These are phyloP conservation scores for Chloropicon primus DNA, from an alignment of 139 green algal genomes.

Conservation along the genomic window DNA sequence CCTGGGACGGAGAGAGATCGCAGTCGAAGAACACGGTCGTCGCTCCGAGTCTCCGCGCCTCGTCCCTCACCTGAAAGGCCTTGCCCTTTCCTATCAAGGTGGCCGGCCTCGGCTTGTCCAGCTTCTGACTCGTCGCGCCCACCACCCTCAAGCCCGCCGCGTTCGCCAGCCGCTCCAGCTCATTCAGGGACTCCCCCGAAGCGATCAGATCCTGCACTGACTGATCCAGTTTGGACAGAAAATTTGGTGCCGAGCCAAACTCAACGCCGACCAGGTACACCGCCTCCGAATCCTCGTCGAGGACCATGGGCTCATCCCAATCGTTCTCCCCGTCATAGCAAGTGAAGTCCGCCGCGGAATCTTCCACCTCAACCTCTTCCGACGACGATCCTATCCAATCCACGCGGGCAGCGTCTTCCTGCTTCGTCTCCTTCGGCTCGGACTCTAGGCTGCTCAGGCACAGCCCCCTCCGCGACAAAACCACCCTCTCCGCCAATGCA, in stretches of 20 bases:
- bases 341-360: background rate
- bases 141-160: conserved; percentile 41
- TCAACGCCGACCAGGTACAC: conserved; percentile 46
- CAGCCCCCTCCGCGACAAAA: no score
- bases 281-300: conserved; percentile 27
- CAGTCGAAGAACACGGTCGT: conserved; percentile 67
- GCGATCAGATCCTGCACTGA: background rate
- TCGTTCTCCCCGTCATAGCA: no score
- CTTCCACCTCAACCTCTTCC: no score
- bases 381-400: no score
- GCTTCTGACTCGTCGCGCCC: background rate
- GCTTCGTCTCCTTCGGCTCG: no score
- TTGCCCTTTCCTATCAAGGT: background rate
- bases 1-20: conserved; percentile 74
- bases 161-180: conserved; percentile 75
- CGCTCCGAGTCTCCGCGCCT: background rate
- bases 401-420: no score
- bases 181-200: conserved; percentile 65
- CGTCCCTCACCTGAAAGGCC: background rate
- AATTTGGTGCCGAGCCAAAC: conserved; percentile 23
- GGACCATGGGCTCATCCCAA: background rate
- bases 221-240: background rate
- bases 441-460: no score
- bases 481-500: no score
- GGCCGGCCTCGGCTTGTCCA: background rate